Conservation (phyloP, 2,329 filamentous ascomycete species). For the Alternaria postmessia region DNA sequence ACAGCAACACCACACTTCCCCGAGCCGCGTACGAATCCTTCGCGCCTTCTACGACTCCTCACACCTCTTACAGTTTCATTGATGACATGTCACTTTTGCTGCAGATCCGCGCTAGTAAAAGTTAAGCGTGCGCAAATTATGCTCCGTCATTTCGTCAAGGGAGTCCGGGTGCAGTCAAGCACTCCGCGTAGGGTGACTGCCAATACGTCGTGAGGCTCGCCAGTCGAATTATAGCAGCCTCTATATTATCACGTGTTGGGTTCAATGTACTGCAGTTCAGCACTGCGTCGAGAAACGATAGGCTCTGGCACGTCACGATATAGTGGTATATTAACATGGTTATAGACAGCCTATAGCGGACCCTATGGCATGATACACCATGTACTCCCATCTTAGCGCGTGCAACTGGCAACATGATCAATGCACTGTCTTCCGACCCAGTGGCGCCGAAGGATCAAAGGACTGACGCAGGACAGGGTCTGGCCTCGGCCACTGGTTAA, state of each 20-base stretch:
- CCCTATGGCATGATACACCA: background rate
- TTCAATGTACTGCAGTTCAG: background rate
- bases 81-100: background rate
- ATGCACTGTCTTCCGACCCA: background rate
- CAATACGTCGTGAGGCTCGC: background rate
- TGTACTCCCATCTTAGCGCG: background rate
- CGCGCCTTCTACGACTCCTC: background rate
- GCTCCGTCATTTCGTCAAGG: background rate
- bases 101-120: background rate
- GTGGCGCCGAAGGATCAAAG: background rate
- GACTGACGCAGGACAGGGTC: background rate
- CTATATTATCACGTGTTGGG: background rate
- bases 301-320: background rate
- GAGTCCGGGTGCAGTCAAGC: background rate
- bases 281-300: background rate
- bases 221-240: background rate
- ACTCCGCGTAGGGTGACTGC: background rate
- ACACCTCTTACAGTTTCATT: background rate
- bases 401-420: background rate
- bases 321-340: background rate
- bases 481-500: background rate
- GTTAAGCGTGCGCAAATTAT: background rate
- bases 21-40: constrained; percentile 3
- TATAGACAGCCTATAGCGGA: background rate
- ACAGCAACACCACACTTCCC: background rate